A percentile compares a stretch with the other conserved stretches of the same genome.
Conservation (phyloP, 148 eudicot species). For the Spergularia bocconei region DNA sequence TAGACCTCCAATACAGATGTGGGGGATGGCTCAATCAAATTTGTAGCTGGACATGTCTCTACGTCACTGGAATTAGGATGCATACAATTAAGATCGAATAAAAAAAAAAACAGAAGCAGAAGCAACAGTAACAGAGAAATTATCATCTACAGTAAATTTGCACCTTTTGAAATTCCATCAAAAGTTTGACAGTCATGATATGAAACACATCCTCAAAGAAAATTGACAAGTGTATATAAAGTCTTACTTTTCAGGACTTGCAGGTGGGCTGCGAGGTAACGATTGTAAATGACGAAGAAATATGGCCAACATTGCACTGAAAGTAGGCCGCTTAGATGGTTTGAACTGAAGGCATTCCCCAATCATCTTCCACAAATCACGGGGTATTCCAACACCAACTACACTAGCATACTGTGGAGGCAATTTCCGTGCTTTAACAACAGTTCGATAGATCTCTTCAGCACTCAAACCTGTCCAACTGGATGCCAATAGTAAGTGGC, state of each 20-base stretch:
- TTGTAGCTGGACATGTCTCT: conserved; percentile 38
- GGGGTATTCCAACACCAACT: conserved; percentile 95
- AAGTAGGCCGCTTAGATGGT: conserved; percentile 82
- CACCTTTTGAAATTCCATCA: conserved; percentile 1
- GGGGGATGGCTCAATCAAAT: conserved; percentile 50
- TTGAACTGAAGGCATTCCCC: conserved; percentile 93
- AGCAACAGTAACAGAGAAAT: neutral
- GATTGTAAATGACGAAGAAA: conserved; percentile 89
- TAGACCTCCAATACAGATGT: conserved; percentile 50
- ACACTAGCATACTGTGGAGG: conserved; percentile 99
- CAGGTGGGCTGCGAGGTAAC: conserved; percentile 86
- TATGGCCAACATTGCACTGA: conserved; percentile 79
- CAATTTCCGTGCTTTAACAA: conserved; percentile 74
- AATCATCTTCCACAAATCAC: conserved; percentile 96
- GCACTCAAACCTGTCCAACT: conserved; percentile 94
- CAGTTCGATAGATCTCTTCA: conserved; percentile 89
- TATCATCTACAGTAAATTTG: neutral
- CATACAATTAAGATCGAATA: neutral
- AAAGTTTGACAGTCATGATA: neutral
- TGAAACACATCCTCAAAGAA: too few species aligned
- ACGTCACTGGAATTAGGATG: conserved; percentile 48
- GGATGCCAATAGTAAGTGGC: conserved; percentile 33
- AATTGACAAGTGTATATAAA: neutral
- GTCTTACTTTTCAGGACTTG: conserved; percentile 82
- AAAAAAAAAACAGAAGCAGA: neutral